phyloP scores from a whole-genome alignment of 805 yeast genomes.

The Lachancea waltii region DNA sequence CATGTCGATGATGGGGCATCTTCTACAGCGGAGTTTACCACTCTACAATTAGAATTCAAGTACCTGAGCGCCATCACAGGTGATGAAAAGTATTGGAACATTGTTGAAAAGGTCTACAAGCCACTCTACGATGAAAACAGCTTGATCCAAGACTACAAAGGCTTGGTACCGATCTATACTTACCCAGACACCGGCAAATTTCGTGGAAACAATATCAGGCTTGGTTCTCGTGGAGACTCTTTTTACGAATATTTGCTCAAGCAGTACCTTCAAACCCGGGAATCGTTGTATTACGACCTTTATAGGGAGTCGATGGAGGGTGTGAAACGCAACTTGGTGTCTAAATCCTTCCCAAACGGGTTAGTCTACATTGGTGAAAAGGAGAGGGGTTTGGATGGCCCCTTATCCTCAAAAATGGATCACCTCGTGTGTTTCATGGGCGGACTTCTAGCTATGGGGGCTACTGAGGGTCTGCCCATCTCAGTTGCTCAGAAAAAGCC shows the following conservation, averaged over 20 bases:
- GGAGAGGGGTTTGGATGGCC: constrained; percentile 57
- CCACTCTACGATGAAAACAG: constrained; percentile 56
- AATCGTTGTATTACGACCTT: constrained; percentile 58
- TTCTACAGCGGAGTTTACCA: constrained; percentile 84
- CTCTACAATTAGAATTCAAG: constrained; percentile 81
- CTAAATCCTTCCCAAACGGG: constrained; percentile 53
- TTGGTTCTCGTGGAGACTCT: constrained; percentile 91
- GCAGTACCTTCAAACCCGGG: constrained; percentile 74
- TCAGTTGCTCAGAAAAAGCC: constrained; percentile 48
- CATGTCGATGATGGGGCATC: constrained; percentile 72
- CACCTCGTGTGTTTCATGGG: constrained; percentile 90
- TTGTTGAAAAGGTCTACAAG: constrained; percentile 66
- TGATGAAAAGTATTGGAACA: constrained; percentile 69
- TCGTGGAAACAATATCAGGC: constrained; percentile 57
- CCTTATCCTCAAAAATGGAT: constrained; percentile 72
- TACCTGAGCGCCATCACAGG: constrained; percentile 77
- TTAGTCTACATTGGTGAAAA: constrained; percentile 73
- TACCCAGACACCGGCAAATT: constrained; percentile 68
- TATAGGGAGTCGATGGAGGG: constrained; percentile 75
- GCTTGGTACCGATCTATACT: constrained; percentile 77
- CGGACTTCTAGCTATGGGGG: constrained; percentile 82
- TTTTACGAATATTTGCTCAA: constrained; percentile 85
- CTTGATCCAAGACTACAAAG: constrained; percentile 39
- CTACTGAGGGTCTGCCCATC: constrained; percentile 62
- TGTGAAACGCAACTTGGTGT: constrained; percentile 59